Base-by-base conservation (phyloP, 495 filamentous ascomycete species). In the Pseudotulostoma volvatum region DNA sequence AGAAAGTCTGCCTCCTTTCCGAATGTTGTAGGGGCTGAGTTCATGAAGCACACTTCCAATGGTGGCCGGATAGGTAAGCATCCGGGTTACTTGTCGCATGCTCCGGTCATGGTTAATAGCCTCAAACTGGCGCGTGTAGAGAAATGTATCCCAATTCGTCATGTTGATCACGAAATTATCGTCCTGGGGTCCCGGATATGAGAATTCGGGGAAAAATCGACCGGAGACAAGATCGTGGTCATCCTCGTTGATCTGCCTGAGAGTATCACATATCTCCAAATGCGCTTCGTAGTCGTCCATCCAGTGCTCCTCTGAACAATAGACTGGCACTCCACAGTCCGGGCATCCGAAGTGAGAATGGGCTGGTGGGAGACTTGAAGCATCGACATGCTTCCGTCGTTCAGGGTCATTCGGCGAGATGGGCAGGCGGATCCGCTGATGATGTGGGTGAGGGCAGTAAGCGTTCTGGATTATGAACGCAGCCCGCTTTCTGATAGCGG, bases 121-220 rank as follows among this genome's bases (percentile, higher is more conserved):
- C 28, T 73, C 68, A 51, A 85, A 95, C 41, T 87, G 75, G 33
- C 92, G 69, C 1, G 85, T 83, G 52, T 93, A 99, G 34, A 96
- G 59, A 42, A 84, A 83, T 0, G 90, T 95, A 52, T 99, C 90
- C 90, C 90, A 99, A 56, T 90, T 96, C 21, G 81, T 93, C 80
- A 96, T 87, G 63, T 99, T 99, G 37, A 93, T 71, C 45, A 88
- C 63, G 36, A 81, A 81, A 52, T 93, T 87, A 40, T 95, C 87
- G 56, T 92, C 77, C 60, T 94, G 88, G 19, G 73, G 69, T 3
- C 74, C 81, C 0, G 90, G 84, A 52, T 93, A 94, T 37, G 84
- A 70, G 56, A 95, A 95, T 55, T 99, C 92, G 18, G 80, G 81
- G 58, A 96, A 96, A 58, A 81, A 81, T 9, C 90, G 74, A 13